phyloP scores from a whole-genome alignment of 139 green algal genomes.

The Auxenochlorella pyrenoidosa region DNA sequence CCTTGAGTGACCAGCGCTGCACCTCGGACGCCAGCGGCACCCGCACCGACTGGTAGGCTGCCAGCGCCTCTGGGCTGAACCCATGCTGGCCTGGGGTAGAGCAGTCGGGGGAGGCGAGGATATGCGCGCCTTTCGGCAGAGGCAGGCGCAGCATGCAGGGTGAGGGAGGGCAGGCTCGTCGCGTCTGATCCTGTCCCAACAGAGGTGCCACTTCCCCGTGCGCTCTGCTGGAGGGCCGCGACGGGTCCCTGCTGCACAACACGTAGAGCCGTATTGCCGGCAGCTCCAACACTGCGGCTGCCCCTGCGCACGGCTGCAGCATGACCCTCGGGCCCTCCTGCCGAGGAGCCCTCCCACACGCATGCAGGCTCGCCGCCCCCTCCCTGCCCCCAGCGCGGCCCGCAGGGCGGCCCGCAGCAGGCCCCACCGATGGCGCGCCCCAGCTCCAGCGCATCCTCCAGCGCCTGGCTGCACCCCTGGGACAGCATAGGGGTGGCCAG shows the following conservation, averaged over 20 bases:
- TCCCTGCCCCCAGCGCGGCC: not conserved
- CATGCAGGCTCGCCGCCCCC: not conserved
- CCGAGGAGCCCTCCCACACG: not conserved
- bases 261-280: too few relatives aligned
- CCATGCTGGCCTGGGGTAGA: not conserved
- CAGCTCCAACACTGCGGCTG: too few relatives aligned
- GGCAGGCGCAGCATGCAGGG: not conserved
- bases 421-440: not conserved
- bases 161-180: too few relatives aligned
- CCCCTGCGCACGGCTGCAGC: too few relatives aligned
- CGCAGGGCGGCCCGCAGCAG: not conserved
- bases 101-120: not conserved
- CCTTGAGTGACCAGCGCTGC: not conserved
- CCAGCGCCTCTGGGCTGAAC: not conserved
- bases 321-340: too few relatives aligned
- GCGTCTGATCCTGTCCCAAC: too few relatives aligned
- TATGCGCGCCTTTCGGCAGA: too few relatives aligned
- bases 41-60: constrained; percentile 2
- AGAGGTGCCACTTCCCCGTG: too few relatives aligned
- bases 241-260: too few relatives aligned
- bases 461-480: constrained; percentile 21
- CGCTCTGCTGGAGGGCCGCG: too few relatives aligned
- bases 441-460: constrained; percentile 39
- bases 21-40: not conserved
- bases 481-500: constrained; percentile 21